Evolutionary conservation across 345 rosid genomes (phyloP).

Genomic region (Noccaea caerulescens): DNA sequence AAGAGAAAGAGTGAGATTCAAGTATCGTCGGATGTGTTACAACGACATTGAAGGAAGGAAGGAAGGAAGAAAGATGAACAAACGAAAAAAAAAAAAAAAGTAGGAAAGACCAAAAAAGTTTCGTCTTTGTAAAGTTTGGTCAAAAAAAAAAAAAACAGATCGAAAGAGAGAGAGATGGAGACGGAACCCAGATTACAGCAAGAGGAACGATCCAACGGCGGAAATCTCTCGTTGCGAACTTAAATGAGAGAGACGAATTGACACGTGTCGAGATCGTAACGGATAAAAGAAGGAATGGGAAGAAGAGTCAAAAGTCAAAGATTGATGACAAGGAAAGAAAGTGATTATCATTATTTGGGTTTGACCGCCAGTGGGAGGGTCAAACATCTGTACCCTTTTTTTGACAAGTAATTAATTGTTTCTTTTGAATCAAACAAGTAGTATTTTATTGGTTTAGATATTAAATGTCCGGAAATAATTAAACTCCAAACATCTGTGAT

Average conservation of each 20-base stretch:
- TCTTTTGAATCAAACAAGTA: slow-evolving; percentile 29
- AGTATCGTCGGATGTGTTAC: slow-evolving; percentile 47
- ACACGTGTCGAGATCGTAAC: slow-evolving; percentile 41
- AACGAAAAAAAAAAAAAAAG: background rate
- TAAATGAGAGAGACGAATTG: background rate
- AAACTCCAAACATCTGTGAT: slow-evolving; percentile 6
- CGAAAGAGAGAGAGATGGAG: slow-evolving; percentile 44
- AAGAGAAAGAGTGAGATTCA: slow-evolving; percentile 45
- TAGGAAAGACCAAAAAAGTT: background rate
- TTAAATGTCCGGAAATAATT: slow-evolving; percentile 7
- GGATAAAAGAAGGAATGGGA: background rate
- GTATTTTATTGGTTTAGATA: slow-evolving; percentile 14
- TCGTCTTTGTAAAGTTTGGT: slow-evolving; percentile 41
- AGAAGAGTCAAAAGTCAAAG: slow-evolving; percentile 52
- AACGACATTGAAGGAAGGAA: slow-evolving; percentile 52
- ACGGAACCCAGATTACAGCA: slow-evolving; percentile 34
- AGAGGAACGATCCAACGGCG: slow-evolving; percentile 35
- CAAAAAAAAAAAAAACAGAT: slow-evolving; percentile 42
- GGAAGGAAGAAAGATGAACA: background rate
- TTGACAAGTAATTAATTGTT: slow-evolving; percentile 27
- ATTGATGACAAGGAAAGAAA: slow-evolving; percentile 54
- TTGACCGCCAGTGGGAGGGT: slow-evolving; percentile 54
- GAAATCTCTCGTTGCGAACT: background rate
- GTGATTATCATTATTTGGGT: slow-evolving; percentile 45
- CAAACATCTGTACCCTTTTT: slow-evolving; percentile 38